Conservation (phyloP, 2,329 filamentous ascomycete genomes). For the Nannizziopsis arthrosporioides region DNA sequence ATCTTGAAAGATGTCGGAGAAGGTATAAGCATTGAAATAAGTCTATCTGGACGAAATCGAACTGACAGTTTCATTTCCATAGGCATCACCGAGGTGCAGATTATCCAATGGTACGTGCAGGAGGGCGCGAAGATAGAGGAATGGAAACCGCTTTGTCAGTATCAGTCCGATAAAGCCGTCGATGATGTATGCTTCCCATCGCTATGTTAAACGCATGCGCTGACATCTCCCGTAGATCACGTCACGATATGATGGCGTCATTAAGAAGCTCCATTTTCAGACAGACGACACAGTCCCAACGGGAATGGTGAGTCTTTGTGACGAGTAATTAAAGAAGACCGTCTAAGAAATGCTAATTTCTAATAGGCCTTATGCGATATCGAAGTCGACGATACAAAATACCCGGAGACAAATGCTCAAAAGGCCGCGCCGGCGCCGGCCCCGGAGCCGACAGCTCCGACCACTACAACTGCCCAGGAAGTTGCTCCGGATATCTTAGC, state of each 20-base stretch:
- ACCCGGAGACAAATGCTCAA: slow-evolving; percentile 43
- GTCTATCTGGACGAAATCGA: background rate
- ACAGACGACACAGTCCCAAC: slow-evolving; percentile 94
- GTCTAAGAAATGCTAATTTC: slow-evolving; percentile 12
- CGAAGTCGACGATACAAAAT: slow-evolving; percentile 70
- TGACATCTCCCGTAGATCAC: slow-evolving; percentile 60
- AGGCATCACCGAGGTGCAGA: slow-evolving; percentile 97
- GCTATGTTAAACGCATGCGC: background rate
- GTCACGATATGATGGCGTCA: slow-evolving; percentile 84
- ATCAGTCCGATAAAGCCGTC: slow-evolving; percentile 90
- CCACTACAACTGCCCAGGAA: slow-evolving; percentile 12
- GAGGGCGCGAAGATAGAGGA: slow-evolving; percentile 91
- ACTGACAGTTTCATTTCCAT: background rate
- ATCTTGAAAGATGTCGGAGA: slow-evolving; percentile 35
- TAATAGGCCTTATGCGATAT: slow-evolving; percentile 88
- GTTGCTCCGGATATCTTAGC: slow-evolving; percentile 4
- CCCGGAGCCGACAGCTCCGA: slow-evolving; percentile 19
- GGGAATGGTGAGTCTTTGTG: slow-evolving; percentile 46
- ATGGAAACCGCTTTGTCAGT: slow-evolving; percentile 95
- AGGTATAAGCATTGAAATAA: slow-evolving; percentile 21
- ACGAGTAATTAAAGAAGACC: background rate
- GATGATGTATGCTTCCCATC: slow-evolving; percentile 38
- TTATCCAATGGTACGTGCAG: slow-evolving; percentile 99
- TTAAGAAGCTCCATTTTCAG: slow-evolving; percentile 93
- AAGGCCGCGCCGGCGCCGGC: slow-evolving; percentile 16